Evolutionary conservation across 345 rosid species (phyloP).

Genomic region (Atalantia buxifolia): DNA sequence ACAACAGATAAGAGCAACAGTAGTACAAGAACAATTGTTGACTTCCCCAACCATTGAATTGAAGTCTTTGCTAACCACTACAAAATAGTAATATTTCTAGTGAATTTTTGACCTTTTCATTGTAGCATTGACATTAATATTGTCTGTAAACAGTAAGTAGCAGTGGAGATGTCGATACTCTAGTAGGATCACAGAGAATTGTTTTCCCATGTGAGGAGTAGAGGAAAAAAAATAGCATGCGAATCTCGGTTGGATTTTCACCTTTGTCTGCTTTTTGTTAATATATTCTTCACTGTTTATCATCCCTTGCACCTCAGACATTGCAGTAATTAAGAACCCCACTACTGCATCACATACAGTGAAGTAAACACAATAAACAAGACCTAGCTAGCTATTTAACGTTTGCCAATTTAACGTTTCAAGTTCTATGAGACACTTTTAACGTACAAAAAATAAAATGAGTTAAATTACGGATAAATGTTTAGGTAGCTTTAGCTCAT

Average conservation of each 20-base stretch:
- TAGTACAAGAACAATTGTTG: slow-evolving; percentile 10
- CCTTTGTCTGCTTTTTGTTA: background rate
- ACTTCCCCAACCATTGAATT: background rate
- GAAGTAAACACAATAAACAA: background rate
- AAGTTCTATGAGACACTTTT: no score
- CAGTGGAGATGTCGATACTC: slow-evolving; percentile 22
- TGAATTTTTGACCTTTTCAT: background rate
- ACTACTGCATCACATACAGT: slow-evolving; percentile 17
- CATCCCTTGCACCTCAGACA: background rate
- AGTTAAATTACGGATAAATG: background rate
- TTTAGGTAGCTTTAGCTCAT: background rate
- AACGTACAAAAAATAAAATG: no score
- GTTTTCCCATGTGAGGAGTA: slow-evolving; percentile 39
- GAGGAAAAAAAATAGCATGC: slow-evolving; percentile 26
- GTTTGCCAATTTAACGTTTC: no score
- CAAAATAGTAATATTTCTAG: background rate
- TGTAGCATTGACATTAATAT: background rate
- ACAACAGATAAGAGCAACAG: background rate
- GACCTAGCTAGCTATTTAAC: no score
- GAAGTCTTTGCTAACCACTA: background rate
- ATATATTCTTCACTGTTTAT: background rate
- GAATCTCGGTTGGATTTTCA: slow-evolving; percentile 16
- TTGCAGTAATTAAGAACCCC: background rate
- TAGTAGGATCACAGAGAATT: slow-evolving; percentile 18
- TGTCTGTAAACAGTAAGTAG: slow-evolving; percentile 20